phyloP scores from a whole-genome alignment of 805 yeast species.

The Ogataea ramenticola region DNA sequence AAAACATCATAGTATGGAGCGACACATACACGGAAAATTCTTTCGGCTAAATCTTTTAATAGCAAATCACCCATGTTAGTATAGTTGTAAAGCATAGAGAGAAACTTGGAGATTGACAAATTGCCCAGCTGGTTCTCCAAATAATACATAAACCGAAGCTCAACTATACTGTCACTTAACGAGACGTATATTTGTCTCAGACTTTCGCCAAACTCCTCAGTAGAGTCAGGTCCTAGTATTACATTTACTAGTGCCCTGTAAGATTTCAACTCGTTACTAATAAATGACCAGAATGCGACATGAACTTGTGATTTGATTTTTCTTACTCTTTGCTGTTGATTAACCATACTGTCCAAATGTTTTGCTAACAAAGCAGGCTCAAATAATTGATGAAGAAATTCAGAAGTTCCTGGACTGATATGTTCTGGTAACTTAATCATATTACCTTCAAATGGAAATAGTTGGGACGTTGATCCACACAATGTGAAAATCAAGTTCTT shows the following conservation, averaged over 20 bases:
- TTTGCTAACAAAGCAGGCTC: constrained; percentile 71
- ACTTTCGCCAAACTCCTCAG: constrained; percentile 22
- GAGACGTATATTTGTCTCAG: constrained; percentile 28
- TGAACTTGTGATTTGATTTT: constrained; percentile 41
- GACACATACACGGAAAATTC: constrained; percentile 38
- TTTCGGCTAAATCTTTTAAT: constrained; percentile 34
- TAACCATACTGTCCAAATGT: constrained; percentile 29
- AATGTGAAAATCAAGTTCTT: constrained; percentile 45
- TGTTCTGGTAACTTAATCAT: constrained; percentile 40
- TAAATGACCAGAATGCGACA: constrained; percentile 48
- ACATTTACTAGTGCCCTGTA: constrained; percentile 32
- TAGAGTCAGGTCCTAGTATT: constrained; percentile 19
- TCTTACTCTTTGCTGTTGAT: constrained; percentile 16
- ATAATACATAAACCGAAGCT: constrained; percentile 49
- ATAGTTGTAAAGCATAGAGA: constrained; percentile 44
- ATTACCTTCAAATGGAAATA: constrained; percentile 38
- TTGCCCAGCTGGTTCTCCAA: constrained; percentile 28
- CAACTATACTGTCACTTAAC: constrained; percentile 44
- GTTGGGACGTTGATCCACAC: constrained; percentile 54
- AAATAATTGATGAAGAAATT: constrained; percentile 45
- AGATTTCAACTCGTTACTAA: constrained; percentile 29
- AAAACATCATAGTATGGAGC: constrained; percentile 57
- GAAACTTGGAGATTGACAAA: constrained; percentile 40
- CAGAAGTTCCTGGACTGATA: constrained; percentile 49
- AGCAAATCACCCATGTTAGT: constrained; percentile 58